Conservation (phyloP, 768 basidiomycete species). For the Kwoniella botswanensis region DNA sequence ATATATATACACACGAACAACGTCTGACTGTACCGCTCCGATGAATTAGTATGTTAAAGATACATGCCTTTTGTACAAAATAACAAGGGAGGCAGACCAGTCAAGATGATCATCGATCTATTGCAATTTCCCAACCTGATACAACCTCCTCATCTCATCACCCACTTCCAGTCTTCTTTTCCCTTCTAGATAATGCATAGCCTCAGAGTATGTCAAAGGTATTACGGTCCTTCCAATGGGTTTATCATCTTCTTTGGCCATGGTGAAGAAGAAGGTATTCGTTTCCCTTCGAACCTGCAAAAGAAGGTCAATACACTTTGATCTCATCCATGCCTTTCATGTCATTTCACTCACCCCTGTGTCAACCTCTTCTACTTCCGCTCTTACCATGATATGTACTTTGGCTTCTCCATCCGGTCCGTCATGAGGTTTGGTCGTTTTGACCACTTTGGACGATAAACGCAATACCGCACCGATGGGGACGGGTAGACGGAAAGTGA, state of each 20-base stretch:
- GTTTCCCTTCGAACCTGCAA: slow-evolving; percentile 59
- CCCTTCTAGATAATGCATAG: slow-evolving; percentile 84
- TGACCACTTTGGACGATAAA: slow-evolving; percentile 71
- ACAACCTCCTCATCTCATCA: slow-evolving; percentile 66
- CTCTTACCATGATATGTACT: slow-evolving; percentile 55
- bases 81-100: no score
- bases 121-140: slow-evolving; percentile 25
- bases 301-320: neutral
- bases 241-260: slow-evolving; percentile 35
- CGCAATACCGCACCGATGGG: slow-evolving; percentile 82
- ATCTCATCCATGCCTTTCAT: no score
- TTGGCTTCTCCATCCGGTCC: slow-evolving; percentile 52
- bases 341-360: slow-evolving; percentile 64
- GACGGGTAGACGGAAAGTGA: slow-evolving; percentile 78
- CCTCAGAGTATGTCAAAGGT: slow-evolving; percentile 63
- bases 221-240: slow-evolving; percentile 50
- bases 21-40: no score
- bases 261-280: slow-evolving; percentile 45
- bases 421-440: slow-evolving; percentile 62
- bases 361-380: slow-evolving; percentile 62
- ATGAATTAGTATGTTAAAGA: no score
- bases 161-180: slow-evolving; percentile 73
- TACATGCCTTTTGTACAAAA: no score
- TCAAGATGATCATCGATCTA: neutral
- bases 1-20: neutral